These are phyloP conservation scores for Fusarium hostae DNA, from an alignment of 2,329 filamentous ascomycete genomes.

Conservation along the genomic window DNA sequence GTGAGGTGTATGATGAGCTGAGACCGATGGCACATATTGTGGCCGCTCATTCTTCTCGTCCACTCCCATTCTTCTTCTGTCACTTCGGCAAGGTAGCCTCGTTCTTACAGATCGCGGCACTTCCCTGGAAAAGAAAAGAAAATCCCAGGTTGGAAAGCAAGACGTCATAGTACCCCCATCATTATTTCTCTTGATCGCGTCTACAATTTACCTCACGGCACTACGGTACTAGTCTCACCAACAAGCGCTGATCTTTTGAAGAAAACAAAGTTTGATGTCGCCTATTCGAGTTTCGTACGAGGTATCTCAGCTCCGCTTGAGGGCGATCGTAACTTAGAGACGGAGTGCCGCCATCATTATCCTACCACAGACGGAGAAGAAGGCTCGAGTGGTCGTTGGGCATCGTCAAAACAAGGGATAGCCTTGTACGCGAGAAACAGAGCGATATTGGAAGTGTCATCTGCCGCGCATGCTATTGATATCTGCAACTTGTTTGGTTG, in stretches of 20 bases:
- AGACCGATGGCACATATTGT: constrained; percentile 29
- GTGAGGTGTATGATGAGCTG: constrained; percentile 31
- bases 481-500: constrained; percentile 28
- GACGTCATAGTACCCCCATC: constrained; percentile 32
- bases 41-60: constrained; percentile 26
- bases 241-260: constrained; percentile 30
- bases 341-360: constrained; percentile 33
- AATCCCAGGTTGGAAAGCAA: constrained; percentile 1
- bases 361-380: constrained; percentile 25
- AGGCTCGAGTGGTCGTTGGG: constrained; percentile 38
- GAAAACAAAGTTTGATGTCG: constrained; percentile 28
- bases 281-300: constrained; percentile 27
- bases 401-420: constrained; percentile 45
- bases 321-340: constrained; percentile 44
- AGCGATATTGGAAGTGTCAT: constrained; percentile 26
- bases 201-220: constrained; percentile 14
- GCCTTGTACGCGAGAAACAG: constrained; percentile 42
- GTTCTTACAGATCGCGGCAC: constrained; percentile 20
- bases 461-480: constrained; percentile 31
- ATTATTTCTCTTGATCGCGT: neutral
- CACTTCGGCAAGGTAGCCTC: constrained; percentile 28
- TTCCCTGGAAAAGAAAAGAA: constrained; percentile 22
- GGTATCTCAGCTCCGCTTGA: constrained; percentile 25
- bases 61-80: constrained; percentile 17
- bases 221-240: constrained; percentile 6